These are phyloP conservation scores for Cryptococcus jaspeensis DNA, from an alignment of 1,284 basidiomycete genomes.

Conservation along the genomic window DNA sequence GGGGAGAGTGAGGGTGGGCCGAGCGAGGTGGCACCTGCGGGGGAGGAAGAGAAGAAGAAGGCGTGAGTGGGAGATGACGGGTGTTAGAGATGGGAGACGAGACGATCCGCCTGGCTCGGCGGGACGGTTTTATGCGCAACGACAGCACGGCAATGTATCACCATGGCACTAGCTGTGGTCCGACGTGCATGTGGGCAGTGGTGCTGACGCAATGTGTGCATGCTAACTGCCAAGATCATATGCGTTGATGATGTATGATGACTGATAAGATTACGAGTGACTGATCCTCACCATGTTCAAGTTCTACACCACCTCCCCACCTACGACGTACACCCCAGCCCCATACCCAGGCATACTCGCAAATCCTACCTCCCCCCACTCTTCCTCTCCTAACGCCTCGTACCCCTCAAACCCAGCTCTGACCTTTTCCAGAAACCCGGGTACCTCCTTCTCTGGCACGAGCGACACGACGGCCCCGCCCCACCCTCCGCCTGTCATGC, in stretches of 20 bases:
- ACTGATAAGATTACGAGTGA: neutral
- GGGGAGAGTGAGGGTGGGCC: neutral
- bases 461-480: conserved; percentile 85
- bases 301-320: neutral
- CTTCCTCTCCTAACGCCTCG: conserved; percentile 60
- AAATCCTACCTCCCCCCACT: conserved; percentile 69
- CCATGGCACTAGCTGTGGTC: no score
- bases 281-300: neutral
- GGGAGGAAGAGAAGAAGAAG: neutral
- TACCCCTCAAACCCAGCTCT: conserved; percentile 64
- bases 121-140: no score
- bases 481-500: conserved; percentile 66
- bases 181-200: no score
- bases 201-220: no score
- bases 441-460: conserved; percentile 66
- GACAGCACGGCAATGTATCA: no score
- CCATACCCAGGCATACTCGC: conserved; percentile 81
- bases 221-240: no score
- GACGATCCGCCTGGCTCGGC: no score
- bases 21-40: neutral
- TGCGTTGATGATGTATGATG: neutral
- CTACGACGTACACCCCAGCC: conserved; percentile 64
- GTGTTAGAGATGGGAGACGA: no score
- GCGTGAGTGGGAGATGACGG: neutral
- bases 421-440: conserved; percentile 65